A percentile compares a stretch with the other conserved stretches of the same genome.
Conservation (phyloP, 108 stramenopile species). For the Cyclotella baltica region DNA sequence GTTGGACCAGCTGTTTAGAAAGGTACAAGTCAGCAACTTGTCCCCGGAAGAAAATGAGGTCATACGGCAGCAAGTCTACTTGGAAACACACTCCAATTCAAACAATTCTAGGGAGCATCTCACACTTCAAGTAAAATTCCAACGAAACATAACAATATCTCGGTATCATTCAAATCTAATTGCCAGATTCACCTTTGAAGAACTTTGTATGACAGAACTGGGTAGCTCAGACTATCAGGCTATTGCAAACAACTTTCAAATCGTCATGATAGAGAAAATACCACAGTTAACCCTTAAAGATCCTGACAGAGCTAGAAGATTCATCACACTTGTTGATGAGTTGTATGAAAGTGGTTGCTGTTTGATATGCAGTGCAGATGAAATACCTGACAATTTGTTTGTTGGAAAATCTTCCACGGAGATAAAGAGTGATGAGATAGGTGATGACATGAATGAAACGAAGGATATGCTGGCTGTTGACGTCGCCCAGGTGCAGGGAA, state of each 20-base stretch:
- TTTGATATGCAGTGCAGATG: constrained; percentile 63
- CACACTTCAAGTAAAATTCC: constrained; percentile 50
- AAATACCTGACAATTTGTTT: constrained; percentile 57
- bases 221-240: constrained; percentile 94
- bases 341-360: constrained; percentile 92
- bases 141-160: constrained; percentile 53
- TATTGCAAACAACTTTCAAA: constrained; percentile 85
- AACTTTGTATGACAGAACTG: constrained; percentile 88
- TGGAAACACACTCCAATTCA: not conserved
- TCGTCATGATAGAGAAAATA: constrained; percentile 84
- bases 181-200: constrained; percentile 86
- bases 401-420: constrained; percentile 36
- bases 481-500: constrained; percentile 59
- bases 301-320: constrained; percentile 89
- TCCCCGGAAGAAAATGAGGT: not conserved
- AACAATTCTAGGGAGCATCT: not conserved
- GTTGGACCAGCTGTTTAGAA: constrained; percentile 38
- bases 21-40: not conserved
- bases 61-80: not conserved
- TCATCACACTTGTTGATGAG: constrained; percentile 98
- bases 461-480: constrained; percentile 56
- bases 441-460: constrained; percentile 22
- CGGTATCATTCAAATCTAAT: constrained; percentile 45
- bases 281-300: constrained; percentile 76
- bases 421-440: constrained; percentile 10